Evolutionary conservation across 768 basidiomycete species (phyloP).

Genomic region (Phanerochaete sordida): DNA sequence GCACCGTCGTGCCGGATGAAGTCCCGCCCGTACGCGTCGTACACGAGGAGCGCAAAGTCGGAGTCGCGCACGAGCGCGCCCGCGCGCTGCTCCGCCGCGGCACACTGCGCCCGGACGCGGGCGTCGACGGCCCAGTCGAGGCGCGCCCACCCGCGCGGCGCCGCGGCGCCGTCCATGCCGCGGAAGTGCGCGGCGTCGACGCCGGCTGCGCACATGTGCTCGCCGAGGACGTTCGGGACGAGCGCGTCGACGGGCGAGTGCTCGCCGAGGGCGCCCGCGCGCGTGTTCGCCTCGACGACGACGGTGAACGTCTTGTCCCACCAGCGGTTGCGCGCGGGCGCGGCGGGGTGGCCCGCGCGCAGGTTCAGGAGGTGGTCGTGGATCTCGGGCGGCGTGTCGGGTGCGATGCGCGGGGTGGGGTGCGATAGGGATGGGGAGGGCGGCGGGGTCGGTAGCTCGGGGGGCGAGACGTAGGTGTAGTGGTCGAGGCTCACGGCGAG

Average conservation of each 20-base stretch:
- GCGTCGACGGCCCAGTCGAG: conserved; percentile 77
- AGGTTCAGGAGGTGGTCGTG: conserved; percentile 76
- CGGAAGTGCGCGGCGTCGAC: conserved; percentile 49
- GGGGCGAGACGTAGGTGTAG: conserved; percentile 32
- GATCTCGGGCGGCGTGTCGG: conserved; percentile 33
- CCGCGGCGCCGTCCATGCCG: not conserved
- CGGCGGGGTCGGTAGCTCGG: not conserved
- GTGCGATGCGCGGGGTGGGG: not conserved
- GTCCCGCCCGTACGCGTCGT: conserved; percentile 75
- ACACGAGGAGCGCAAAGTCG: conserved; percentile 81
- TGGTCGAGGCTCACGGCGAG: conserved; percentile 82
- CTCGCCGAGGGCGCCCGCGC: conserved; percentile 86
- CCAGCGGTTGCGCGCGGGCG: conserved; percentile 63
- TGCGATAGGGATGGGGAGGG: conserved; percentile 7
- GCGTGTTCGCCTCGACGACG: conserved; percentile 79
- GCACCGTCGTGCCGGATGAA: conserved; percentile 25
- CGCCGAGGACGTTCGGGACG: conserved; percentile 81
- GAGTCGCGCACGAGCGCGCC: conserved; percentile 65
- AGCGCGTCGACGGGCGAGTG: conserved; percentile 90
- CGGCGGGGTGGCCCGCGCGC: conserved; percentile 53
- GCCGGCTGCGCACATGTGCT: conserved; percentile 72
- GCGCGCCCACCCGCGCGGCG: conserved; percentile 44
- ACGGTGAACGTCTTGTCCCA: conserved; percentile 86
- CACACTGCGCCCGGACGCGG: conserved; percentile 50
- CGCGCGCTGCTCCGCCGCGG: conserved; percentile 54